These are phyloP conservation scores for Fusarium duplospermum DNA, from an alignment of 2,329 filamentous ascomycete genomes.

Conservation along the genomic window DNA sequence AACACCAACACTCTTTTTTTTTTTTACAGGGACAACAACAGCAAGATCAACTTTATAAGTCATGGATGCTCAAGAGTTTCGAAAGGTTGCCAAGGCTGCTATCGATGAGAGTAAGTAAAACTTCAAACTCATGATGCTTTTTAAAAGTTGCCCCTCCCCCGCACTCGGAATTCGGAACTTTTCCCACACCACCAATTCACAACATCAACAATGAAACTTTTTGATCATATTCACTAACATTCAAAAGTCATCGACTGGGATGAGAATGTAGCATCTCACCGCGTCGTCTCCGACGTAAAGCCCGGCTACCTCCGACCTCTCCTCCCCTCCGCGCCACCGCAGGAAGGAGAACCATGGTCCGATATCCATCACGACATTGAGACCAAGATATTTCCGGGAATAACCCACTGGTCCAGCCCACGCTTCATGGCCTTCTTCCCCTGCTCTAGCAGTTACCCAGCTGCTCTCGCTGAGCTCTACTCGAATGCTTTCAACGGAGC, in stretches of 20 bases:
- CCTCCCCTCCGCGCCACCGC: conserved; percentile 75
- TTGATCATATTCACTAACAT: not conserved
- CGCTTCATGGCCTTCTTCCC: conserved; percentile 98
- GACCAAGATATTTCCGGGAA: conserved; percentile 86
- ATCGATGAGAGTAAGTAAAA: conserved; percentile 81
- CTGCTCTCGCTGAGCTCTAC: conserved; percentile 93
- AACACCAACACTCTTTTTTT: not conserved
- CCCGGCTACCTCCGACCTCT: conserved; percentile 88
- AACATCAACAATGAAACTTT: too few relatives aligned
- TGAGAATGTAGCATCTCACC: conserved; percentile 75
- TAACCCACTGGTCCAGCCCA: conserved; percentile 95
- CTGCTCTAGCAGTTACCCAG: conserved; percentile 82
- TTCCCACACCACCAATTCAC: conserved; percentile 1
- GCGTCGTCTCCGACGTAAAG: conserved; percentile 80
- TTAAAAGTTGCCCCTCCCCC: conserved; percentile 5
- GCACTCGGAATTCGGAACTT: not conserved
- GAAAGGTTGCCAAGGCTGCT: conserved; percentile 78
- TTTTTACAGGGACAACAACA: not conserved
- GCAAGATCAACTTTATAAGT: not conserved
- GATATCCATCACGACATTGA: conserved; percentile 87
- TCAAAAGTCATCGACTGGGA: conserved; percentile 83
- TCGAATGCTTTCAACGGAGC: conserved; percentile 88
- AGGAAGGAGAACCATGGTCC: conserved; percentile 77
- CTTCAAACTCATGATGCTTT: conserved; percentile 54
- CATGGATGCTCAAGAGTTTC: conserved; percentile 87